Conservation (phyloP, 352 stramenopile species). For the Phytophthora quininea region DNA sequence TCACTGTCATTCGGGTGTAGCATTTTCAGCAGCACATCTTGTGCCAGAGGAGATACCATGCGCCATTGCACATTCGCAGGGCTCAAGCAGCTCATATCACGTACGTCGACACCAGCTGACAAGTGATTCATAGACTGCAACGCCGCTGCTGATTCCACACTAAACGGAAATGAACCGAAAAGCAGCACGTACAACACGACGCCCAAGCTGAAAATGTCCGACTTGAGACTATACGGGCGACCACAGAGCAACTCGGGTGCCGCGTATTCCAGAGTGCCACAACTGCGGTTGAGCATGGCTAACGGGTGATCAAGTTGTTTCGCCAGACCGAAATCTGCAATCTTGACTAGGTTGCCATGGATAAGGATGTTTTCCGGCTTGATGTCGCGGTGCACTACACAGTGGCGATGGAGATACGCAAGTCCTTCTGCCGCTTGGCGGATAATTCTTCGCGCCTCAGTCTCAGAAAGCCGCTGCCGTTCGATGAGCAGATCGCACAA, state of each 20-base stretch:
- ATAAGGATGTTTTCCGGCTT: conserved; percentile 87
- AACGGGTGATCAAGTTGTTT: conserved; percentile 58
- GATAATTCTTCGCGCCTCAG: conserved; percentile 63
- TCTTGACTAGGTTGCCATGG: conserved; percentile 71
- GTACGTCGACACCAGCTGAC: conserved; percentile 62
- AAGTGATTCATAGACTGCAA: conserved; percentile 74
- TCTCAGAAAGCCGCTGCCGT: conserved; percentile 61
- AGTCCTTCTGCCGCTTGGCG: conserved; percentile 62
- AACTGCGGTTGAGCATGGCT: conserved; percentile 66
- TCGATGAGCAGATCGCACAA: conserved; percentile 79
- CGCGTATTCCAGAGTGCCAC: conserved; percentile 82
- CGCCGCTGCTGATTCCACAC: conserved; percentile 66
- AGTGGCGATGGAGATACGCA: conserved; percentile 67
- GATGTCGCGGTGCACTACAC: conserved; percentile 76
- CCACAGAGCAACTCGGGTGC: conserved; percentile 74
- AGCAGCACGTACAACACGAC: conserved; percentile 83
- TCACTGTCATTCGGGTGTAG: conserved; percentile 51
- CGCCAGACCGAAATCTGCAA: conserved; percentile 82
- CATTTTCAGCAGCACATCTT: conserved; percentile 73
- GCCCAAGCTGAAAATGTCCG: conserved; percentile 81
- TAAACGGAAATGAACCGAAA: conserved; percentile 83
- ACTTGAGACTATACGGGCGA: conserved; percentile 73
- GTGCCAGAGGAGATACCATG: conserved; percentile 51
- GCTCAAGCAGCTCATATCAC: conserved; percentile 82
- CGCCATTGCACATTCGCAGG: conserved; percentile 65